Base-by-base conservation (phyloP, 1,139 yeast species). In the Geotrichum phurueaensis region DNA sequence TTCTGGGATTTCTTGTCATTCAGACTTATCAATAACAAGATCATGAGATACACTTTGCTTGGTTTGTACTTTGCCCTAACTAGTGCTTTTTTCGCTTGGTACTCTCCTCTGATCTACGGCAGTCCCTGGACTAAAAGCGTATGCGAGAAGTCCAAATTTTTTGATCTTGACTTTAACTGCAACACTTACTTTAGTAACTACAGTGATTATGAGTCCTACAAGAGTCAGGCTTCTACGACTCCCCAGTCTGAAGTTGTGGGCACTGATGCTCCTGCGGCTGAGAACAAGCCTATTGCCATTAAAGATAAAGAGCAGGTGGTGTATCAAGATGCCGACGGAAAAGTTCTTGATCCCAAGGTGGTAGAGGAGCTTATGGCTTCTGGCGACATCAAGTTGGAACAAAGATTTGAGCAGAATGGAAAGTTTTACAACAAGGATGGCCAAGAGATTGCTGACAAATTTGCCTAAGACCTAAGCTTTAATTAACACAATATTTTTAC, bases 121-220 rank as follows among this genome's bases (percentile, higher is more conserved):
- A 69, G 81, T n/a, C 82, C 84, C 63, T 92, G 98, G 97, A 88
- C 96, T 54, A 81, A 80, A 68, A 74, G 73, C 27, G 75, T 81
- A 63, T 94, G 99, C 76, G 75, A 78, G 62, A 76, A 80, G 53
- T 76, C 91, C 58, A 84, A 84, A 75, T 77, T 84, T 68, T 67
- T 88, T 29, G 71, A 78, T 22, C 77, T 82, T 99, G 99, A 94
- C 78, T 94, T 85, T 72, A 87, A 86, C 70, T 94, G 99, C 76
- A 77, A 77, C 65, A 70, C 79, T 23, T 89, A 81, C 78, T 79
- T 79, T 59, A 76, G 70, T 31, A 63, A 67, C 22, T 64, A 62
- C 50, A 68, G 66, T 12, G 70, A 67, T 36, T 76, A 75, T 64
- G 63, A 58, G 27, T 62, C 59, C 51, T 64, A 63, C 54, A 2